Base-by-base conservation (phyloP, 768 basidiomycete species). In the Lactifluus subvellereus region DNA sequence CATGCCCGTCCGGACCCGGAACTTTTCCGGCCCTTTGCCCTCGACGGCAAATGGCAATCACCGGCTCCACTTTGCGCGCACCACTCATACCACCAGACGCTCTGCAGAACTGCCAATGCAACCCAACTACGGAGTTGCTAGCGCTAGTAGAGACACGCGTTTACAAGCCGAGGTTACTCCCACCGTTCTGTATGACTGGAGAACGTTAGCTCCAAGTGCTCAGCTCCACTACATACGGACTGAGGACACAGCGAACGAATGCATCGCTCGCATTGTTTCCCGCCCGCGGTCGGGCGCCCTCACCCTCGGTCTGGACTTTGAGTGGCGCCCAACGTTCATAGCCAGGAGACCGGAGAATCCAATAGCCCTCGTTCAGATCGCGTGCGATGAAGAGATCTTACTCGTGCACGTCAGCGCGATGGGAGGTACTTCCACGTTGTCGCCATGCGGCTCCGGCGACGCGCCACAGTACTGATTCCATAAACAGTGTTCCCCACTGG, bases 321-420 rank as follows among this genome's bases (percentile, higher is more conserved):
- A 93, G 73, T 92, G 91, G 89, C 83, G 80, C 63, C 91, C 91
- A 0, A 82, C 69, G 20, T 84, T 74, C 67, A 65, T 67, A 51
- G 84, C 82, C 69, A 83, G 85, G 20, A 69, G 73, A 30, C 69
- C 73, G 32, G 81, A 85, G 72, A 88, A 91, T 69, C 86, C 79
- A 27, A 85, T 89, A 20, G 84, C 91, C 3, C 78, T 92, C 27
- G 78, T 92, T 4, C 90, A 93, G 70, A 79, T 92, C 18, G 86
- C 88, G 2, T 83, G 77, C 65, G 69, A 74, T 4, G 71, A 82
- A 4, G 76, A 72, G 13, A 81, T 89, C 27, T 72, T 87, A 32
- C 81, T 92, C 4, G 71, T 91, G 6, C 90, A 92, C 66, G 69
- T 91, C 57, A 80, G 76, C 59, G 75, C 76, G 38, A 91, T 91